Evolutionary conservation across 768 basidiomycete genomes (phyloP).

Genomic region (Candolleomyces eurysporus): DNA sequence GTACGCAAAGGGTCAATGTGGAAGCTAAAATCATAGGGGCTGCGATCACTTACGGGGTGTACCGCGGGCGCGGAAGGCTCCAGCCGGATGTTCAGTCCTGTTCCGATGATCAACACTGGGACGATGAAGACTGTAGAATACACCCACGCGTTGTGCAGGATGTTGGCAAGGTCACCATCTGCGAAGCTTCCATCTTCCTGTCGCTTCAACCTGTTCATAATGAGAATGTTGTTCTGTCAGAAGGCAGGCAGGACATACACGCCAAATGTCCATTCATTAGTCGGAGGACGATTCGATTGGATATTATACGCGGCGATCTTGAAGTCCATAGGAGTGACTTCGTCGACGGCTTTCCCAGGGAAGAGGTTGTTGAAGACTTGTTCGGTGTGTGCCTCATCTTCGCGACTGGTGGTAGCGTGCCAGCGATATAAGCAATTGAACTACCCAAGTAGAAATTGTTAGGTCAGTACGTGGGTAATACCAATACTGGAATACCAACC

Average conservation of each 20-base stretch:
- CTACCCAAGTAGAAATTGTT: conserved; percentile 29
- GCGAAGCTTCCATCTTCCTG: conserved; percentile 60
- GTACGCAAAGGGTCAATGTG: neutral
- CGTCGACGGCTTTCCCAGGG: conserved; percentile 47
- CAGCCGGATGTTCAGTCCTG: conserved; percentile 72
- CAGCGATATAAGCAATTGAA: conserved; percentile 85
- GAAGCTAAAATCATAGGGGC: neutral
- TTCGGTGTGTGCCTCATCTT: conserved; percentile 71
- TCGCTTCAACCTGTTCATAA: conserved; percentile 50
- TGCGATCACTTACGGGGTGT: conserved; percentile 48
- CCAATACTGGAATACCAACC: conserved; percentile 24
- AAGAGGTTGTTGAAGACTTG: conserved; percentile 52
- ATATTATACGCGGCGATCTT: conserved; percentile 39
- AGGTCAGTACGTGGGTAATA: neutral
- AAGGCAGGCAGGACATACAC: conserved; percentile 35
- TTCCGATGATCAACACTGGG: neutral
- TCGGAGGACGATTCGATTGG: conserved; percentile 39
- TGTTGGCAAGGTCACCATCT: conserved; percentile 66
- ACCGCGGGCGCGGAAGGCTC: conserved; percentile 71
- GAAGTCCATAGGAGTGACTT: conserved; percentile 51
- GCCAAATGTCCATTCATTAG: conserved; percentile 67
- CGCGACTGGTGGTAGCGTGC: conserved; percentile 76
- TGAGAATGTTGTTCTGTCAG: neutral
- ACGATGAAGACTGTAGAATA: neutral
- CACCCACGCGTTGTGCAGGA: conserved; percentile 67